Evolutionary conservation across 192 early-diverging fungal species (phyloP).

Genomic region (Coemansia guatemalensis): DNA sequence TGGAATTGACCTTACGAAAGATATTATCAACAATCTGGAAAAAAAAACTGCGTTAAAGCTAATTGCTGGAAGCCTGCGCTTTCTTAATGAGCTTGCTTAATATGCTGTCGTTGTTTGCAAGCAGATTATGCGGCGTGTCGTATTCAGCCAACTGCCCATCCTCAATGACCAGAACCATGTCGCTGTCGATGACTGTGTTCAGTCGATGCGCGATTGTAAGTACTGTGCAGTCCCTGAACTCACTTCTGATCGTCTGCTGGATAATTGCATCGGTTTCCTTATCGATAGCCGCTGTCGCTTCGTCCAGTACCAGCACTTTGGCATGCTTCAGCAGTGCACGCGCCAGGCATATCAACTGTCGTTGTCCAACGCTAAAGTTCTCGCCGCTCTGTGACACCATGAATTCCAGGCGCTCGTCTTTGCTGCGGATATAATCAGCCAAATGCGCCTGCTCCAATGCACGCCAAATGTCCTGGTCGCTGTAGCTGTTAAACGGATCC

Average conservation of each 20-base stretch:
- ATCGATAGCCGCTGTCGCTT: slow-evolving; percentile 58
- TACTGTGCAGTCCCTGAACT: slow-evolving; percentile 66
- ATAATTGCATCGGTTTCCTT: slow-evolving; percentile 57
- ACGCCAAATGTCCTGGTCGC: slow-evolving; percentile 65
- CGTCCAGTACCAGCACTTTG: slow-evolving; percentile 68
- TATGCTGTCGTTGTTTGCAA: slow-evolving; percentile 53
- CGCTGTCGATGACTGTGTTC: slow-evolving; percentile 64
- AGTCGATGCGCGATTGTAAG: slow-evolving; percentile 69
- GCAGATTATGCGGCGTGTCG: slow-evolving; percentile 58
- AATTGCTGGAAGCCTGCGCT: slow-evolving; percentile 47
- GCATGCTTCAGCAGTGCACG: slow-evolving; percentile 72
- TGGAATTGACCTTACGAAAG: no score
- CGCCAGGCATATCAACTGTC: slow-evolving; percentile 82
- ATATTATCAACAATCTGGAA: no score
- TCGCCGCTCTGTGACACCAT: slow-evolving; percentile 55
- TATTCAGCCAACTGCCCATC: slow-evolving; percentile 59
- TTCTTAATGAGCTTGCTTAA: slow-evolving; percentile 62
- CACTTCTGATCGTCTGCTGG: slow-evolving; percentile 61
- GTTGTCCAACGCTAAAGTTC: slow-evolving; percentile 80
- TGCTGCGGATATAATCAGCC: slow-evolving; percentile 20
- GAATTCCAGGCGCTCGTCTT: slow-evolving; percentile 34
- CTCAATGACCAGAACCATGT: slow-evolving; percentile 62
- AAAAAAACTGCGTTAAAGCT: no score
- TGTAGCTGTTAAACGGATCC: slow-evolving; percentile 72
- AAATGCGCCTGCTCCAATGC: slow-evolving; percentile 63